Evolutionary conservation across 768 basidiomycete genomes (phyloP).

Genomic region (Suillus bovinus): DNA sequence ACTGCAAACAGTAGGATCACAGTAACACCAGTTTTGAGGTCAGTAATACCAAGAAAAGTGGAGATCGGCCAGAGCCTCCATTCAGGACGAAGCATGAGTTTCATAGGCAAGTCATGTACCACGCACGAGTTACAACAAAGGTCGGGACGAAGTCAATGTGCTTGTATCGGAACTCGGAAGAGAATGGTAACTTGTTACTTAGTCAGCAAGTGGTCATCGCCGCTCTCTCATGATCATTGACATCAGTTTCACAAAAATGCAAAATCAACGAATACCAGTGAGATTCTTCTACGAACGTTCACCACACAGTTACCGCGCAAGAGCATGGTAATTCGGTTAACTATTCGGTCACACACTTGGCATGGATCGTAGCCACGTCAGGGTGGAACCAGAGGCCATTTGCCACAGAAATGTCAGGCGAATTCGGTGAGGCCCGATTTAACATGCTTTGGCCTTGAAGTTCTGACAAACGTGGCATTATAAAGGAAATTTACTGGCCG

Average conservation of each 20-base stretch:
- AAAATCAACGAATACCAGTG: constrained; percentile 1
- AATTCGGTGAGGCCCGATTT: constrained; percentile 2
- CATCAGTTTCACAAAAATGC: constrained; percentile 8
- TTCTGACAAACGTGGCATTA: constrained; percentile 83
- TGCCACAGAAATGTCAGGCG: constrained; percentile 22
- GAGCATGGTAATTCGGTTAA: constrained; percentile 20
- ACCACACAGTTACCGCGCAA: constrained; percentile 31
- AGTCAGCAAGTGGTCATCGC: not conserved
- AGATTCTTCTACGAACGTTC: constrained; percentile 24
- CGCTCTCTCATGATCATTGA: not conserved
- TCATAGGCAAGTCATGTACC: constrained; percentile 53
- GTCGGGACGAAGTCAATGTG: not conserved
- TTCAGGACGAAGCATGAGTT: constrained; percentile 79
- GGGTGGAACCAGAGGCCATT: constrained; percentile 82
- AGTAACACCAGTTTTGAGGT: constrained; percentile 92
- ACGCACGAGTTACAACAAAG: constrained; percentile 3
- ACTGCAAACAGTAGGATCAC: constrained; percentile 90
- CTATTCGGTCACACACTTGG: not conserved
- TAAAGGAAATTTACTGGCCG: constrained; percentile 86
- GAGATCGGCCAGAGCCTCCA: constrained; percentile 81
- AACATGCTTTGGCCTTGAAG: constrained; percentile 62
- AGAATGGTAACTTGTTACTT: not conserved
- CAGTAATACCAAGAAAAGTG: constrained; percentile 84
- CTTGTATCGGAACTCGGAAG: not conserved
- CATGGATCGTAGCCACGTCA: constrained; percentile 45